Evolutionary conservation across 169 alveolate genomes (phyloP).

Genomic region (Besnoitia besnoiti): DNA sequence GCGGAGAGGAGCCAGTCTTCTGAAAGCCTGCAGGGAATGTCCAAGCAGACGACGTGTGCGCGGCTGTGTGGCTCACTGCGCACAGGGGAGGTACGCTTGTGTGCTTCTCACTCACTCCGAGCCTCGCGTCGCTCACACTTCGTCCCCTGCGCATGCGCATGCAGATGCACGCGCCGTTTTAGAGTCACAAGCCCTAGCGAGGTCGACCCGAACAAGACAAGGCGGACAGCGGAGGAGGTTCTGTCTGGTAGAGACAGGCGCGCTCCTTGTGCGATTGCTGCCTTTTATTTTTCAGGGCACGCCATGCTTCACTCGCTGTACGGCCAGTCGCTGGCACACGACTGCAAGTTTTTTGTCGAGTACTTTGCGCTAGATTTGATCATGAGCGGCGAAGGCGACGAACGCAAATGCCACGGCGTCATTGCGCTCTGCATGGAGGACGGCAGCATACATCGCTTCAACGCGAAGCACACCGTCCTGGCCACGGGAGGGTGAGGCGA

Average conservation of each 20-base stretch:
- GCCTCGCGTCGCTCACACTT: too few species aligned
- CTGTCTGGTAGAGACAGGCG: too few species aligned
- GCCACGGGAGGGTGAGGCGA: constrained; percentile 96
- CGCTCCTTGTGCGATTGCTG: constrained; percentile 3
- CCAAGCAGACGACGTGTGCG: too few species aligned
- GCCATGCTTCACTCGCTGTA: constrained; percentile 97
- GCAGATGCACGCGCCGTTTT: too few species aligned
- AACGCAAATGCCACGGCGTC: constrained; percentile 89
- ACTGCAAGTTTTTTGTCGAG: constrained; percentile 96
- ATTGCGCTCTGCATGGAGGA: constrained; percentile 95
- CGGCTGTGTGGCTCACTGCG: too few species aligned
- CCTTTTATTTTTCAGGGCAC: constrained; percentile 85
- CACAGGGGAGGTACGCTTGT: too few species aligned
- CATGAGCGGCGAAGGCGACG: constrained; percentile 84
- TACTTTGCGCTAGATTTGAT: constrained; percentile 96
- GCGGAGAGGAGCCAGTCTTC: background rate
- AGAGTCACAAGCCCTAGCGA: too few species aligned
- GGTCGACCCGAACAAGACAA: too few species aligned
- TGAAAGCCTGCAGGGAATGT: too few species aligned
- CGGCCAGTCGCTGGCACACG: constrained; percentile 90
- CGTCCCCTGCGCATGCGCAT: too few species aligned
- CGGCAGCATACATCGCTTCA: constrained; percentile 96
- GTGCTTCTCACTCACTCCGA: too few species aligned
- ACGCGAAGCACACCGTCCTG: constrained; percentile 92
- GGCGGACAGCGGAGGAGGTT: too few species aligned